These are phyloP conservation scores for Alternaria gansuensis DNA, from an alignment of 2,329 filamentous ascomycete genomes.

Conservation along the genomic window DNA sequence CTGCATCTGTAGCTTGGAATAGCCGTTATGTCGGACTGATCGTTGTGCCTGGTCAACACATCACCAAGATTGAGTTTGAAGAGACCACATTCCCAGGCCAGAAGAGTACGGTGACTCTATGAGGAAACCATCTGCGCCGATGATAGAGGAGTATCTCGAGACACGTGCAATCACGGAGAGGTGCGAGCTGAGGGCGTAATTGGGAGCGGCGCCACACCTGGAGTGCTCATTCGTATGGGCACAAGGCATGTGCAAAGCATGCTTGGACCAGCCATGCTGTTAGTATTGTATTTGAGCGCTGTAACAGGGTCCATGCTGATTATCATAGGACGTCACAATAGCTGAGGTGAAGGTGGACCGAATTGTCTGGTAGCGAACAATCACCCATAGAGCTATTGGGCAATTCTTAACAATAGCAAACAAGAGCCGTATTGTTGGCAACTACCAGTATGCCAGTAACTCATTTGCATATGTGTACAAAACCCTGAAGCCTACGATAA, in stretches of 20 bases:
- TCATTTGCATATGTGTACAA: neutral
- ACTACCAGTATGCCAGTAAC: neutral
- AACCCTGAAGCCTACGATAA: neutral
- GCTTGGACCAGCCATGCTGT: neutral
- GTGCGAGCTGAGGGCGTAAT: neutral
- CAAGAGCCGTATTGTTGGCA: neutral
- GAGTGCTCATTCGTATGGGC: neutral
- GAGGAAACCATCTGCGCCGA: slow-evolving; percentile 7
- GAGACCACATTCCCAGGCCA: slow-evolving; percentile 56
- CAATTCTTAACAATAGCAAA: slow-evolving; percentile 1
- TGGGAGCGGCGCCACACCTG: neutral
- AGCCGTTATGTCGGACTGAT: slow-evolving; percentile 89
- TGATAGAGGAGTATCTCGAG: neutral
- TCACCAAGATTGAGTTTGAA: slow-evolving; percentile 88
- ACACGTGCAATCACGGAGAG: neutral
- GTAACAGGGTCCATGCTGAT: neutral
- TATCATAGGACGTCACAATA: slow-evolving; percentile 4
- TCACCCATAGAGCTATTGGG: neutral
- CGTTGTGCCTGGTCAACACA: slow-evolving; percentile 85
- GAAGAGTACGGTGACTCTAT: slow-evolving; percentile 38
- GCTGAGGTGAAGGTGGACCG: neutral
- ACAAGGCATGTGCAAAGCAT: neutral
- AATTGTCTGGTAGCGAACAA: slow-evolving; percentile 8
- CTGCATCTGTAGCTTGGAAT: slow-evolving; percentile 72
- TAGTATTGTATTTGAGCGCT: neutral